These are phyloP conservation scores for Colletotrichum zoysiae DNA, from an alignment of 2,329 filamentous ascomycete genomes.

Conservation along the genomic window DNA sequence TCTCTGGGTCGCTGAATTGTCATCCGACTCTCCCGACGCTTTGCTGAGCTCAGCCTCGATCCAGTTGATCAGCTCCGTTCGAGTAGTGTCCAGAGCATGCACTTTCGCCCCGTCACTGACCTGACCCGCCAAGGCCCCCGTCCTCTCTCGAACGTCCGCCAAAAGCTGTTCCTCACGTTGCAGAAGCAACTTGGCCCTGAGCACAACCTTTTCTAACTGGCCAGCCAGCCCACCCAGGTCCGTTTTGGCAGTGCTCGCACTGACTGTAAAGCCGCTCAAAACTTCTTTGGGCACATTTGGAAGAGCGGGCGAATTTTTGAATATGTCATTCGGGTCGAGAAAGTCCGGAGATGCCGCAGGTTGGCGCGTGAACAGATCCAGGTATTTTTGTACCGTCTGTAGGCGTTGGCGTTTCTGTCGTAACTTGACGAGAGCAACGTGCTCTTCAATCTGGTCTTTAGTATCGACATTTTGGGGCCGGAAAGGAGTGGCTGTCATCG, in stretches of 20 bases:
- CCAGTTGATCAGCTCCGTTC: conserved; percentile 73
- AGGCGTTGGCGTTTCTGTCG: conserved; percentile 65
- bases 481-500: conserved; percentile 37
- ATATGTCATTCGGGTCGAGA: conserved; percentile 63
- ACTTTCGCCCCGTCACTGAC: conserved; percentile 57
- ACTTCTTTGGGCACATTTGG: conserved; percentile 66
- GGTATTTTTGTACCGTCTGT: conserved; percentile 62
- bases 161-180: conserved; percentile 69
- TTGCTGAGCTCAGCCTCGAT: conserved; percentile 72
- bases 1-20: conserved; percentile 42
- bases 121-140: conserved; percentile 49
- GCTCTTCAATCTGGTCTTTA: conserved; percentile 58
- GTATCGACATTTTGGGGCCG: conserved; percentile 38
- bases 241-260: conserved; percentile 53
- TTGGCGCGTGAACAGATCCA: conserved; percentile 64
- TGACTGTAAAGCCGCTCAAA: conserved; percentile 62
- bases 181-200: conserved; percentile 69
- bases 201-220: conserved; percentile 68
- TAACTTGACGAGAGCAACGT: conserved; percentile 64
- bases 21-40: conserved; percentile 54
- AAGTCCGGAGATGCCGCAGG: conserved; percentile 64
- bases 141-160: conserved; percentile 50
- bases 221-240: conserved; percentile 63
- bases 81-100: conserved; percentile 66
- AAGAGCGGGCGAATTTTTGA: conserved; percentile 57